Evolutionary conservation across 352 stramenopile species (phyloP).

Genomic region (Elongisporangium prolatum): DNA sequence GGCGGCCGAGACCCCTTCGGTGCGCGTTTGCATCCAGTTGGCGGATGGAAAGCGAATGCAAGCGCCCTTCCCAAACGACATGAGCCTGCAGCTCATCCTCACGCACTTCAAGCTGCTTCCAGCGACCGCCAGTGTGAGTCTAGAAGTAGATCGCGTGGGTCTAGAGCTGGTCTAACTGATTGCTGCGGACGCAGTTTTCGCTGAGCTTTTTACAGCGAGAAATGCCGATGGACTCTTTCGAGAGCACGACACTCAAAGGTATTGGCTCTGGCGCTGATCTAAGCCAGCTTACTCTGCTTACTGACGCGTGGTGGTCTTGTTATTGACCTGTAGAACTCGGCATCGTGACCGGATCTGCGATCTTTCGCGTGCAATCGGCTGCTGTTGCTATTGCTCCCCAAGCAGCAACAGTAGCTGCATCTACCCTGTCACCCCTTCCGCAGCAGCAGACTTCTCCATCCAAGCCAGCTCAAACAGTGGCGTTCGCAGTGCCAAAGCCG

Average conservation of each 20-base stretch:
- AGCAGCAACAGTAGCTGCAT: not conserved
- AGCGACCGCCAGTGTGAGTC: slow-evolving; percentile 26
- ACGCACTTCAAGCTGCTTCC: slow-evolving; percentile 49
- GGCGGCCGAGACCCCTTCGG: slow-evolving; percentile 30
- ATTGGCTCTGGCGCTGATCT: not conserved
- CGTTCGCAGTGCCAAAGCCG: slow-evolving; percentile 1
- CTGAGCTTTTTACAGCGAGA: slow-evolving; percentile 79
- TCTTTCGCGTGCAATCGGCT: slow-evolving; percentile 64
- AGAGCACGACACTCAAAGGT: slow-evolving; percentile 56
- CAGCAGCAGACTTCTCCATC: not conserved
- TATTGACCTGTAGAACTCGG: slow-evolving; percentile 46
- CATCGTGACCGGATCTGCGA: slow-evolving; percentile 75
- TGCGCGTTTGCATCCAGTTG: slow-evolving; percentile 81
- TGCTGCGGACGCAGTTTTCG: slow-evolving; percentile 38
- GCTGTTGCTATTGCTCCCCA: not conserved
- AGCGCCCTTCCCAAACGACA: slow-evolving; percentile 46
- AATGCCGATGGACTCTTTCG: slow-evolving; percentile 45
- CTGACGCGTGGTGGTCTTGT: not conserved
- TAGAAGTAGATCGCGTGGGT: not conserved
- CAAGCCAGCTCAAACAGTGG: not conserved
- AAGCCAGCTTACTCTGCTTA: slow-evolving; percentile 1
- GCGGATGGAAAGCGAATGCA: slow-evolving; percentile 73
- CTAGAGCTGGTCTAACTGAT: not conserved
- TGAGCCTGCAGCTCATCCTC: slow-evolving; percentile 56
- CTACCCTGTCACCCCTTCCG: not conserved